Percentiles rank a stretch among this genome's conserved stretches.
These are phyloP conservation scores for Myxozyma melibiosi DNA, from an alignment of 805 yeast species.

Conservation along the genomic window DNA sequence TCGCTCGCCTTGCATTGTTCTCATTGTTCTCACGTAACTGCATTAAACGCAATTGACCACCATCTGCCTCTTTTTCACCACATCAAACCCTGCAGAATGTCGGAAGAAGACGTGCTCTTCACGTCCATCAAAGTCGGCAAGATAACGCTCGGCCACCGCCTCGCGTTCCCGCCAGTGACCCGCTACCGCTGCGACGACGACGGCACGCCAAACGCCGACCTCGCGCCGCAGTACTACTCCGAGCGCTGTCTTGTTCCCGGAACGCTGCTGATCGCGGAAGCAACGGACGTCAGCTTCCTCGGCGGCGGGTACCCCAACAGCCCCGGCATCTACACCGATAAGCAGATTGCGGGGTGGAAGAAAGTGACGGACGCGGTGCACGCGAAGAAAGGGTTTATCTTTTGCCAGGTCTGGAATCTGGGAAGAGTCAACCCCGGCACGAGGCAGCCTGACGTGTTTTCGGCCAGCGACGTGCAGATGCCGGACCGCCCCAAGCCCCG, in stretches of 20 bases:
- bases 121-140: constrained; percentile 39
- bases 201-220: constrained; percentile 43
- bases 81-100: background rate
- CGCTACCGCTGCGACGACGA: constrained; percentile 44
- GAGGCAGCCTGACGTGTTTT: constrained; percentile 36
- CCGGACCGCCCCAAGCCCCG: constrained; percentile 23
- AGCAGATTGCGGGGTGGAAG: constrained; percentile 83
- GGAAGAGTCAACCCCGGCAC: constrained; percentile 48
- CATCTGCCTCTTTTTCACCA: background rate
- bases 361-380: constrained; percentile 51
- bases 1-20: too few species aligned
- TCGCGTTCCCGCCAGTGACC: constrained; percentile 58
- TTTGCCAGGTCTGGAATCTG: constrained; percentile 51
- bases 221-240: constrained; percentile 55
- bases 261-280: constrained; percentile 63
- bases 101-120: constrained; percentile 22
- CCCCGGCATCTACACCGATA: constrained; percentile 65
- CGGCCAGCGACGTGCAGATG: constrained; percentile 20
- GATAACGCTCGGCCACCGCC: constrained; percentile 43
- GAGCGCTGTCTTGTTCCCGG: constrained; percentile 61
- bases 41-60: background rate
- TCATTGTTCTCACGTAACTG: too few species aligned
- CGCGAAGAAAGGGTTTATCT: constrained; percentile 44
- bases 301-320: constrained; percentile 47
- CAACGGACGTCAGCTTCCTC: constrained; percentile 51